Evolutionary conservation across 2,329 filamentous ascomycete genomes (phyloP), one percentile per base, ranked within the genome.

Genomic region (Colletotrichum noveboracense): DNA sequence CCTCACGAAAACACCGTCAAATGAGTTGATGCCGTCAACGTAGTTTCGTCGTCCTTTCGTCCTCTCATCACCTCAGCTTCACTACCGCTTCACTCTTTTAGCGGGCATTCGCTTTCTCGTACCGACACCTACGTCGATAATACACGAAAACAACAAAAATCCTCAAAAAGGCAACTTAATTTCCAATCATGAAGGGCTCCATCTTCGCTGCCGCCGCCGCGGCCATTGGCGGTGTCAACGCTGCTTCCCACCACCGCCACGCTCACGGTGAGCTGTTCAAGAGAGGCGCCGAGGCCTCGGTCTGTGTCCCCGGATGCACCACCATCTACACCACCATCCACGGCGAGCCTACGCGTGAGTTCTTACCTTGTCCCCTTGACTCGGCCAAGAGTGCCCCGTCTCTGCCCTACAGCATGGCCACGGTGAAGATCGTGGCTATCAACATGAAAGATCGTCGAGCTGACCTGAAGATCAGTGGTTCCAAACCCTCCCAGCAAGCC

Each of bases 41-140:
- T 86, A 85, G 86, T 89, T 88, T 89, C 87, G 86, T 87, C 87
- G 85, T 87, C 86, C 82, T 87, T 86, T 87, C 84, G 84, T 87
- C 88, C 88, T 84, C 81, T 80, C 58, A 83, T 83, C 83, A 81
- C 78, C 82, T 78, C 79, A 38, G 24, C 77, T 80, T 80, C 83
- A 88, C 86, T 82, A 93, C 93, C 93, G 93, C 93, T 95, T 95
- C 94, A 95, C 92, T 95, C 94, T 85, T 95, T 96, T 88, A 96
- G 94, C 94, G 94, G 94, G 91, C 93, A 92, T 88, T 94, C 93
- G 87, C 94, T 94, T 75, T 48, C 26, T 24, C 34, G 70, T 58
- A 38, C 56, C 70, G 74, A 84, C 81, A 71, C 38, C 26, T 32
- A 75, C 43, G 74, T 78, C 72, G 75, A 81, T 79, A 80, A 80